Conservation (phyloP, 2,329 filamentous ascomycete genomes). For the Verticillium tricorpus region DNA sequence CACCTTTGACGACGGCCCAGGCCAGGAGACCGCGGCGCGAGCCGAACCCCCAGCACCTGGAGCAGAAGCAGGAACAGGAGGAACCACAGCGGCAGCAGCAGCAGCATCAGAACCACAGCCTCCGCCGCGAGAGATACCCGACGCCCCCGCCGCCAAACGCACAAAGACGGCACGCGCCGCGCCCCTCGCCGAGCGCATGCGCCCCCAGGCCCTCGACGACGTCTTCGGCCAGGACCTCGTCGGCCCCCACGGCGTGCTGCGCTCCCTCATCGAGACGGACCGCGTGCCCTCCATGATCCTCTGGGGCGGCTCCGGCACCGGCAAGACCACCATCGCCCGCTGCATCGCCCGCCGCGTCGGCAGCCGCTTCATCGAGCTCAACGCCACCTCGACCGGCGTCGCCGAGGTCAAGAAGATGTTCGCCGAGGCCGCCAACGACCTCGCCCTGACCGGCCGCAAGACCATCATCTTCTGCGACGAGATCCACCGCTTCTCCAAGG, state of each 20-base stretch:
- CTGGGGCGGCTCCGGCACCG: conserved; percentile 78
- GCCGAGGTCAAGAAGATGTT: conserved; percentile 92
- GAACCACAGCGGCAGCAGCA: conserved; percentile 7
- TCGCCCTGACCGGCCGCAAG: conserved; percentile 75
- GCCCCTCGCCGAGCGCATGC: conserved; percentile 90
- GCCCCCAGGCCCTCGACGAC: conserved; percentile 76
- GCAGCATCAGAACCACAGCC: background rate
- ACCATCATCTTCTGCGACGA: conserved; percentile 98
- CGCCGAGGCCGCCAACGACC: conserved; percentile 74
- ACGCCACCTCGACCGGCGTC: conserved; percentile 84
- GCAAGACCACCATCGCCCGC: conserved; percentile 88
- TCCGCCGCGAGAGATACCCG: conserved; percentile 9
- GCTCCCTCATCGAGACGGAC: conserved; percentile 79
- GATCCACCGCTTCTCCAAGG: conserved; percentile 86
- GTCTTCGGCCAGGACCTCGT: conserved; percentile 91
- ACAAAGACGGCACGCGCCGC: conserved; percentile 67
- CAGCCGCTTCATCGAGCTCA: conserved; percentile 90
- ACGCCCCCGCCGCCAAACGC: conserved; percentile 53
- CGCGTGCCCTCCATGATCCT: conserved; percentile 92
- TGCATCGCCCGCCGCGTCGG: conserved; percentile 81
- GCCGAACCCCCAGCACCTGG: too few species aligned
- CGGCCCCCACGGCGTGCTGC: conserved; percentile 75
- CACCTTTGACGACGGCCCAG: background rate
- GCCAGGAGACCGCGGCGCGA: background rate
- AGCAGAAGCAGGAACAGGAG: conserved; percentile 10